A percentile compares a stretch with the other conserved stretches of the same genome.
Conservation (phyloP, 2,329 filamentous ascomycete species). For the Colletotrichum lentis region DNA sequence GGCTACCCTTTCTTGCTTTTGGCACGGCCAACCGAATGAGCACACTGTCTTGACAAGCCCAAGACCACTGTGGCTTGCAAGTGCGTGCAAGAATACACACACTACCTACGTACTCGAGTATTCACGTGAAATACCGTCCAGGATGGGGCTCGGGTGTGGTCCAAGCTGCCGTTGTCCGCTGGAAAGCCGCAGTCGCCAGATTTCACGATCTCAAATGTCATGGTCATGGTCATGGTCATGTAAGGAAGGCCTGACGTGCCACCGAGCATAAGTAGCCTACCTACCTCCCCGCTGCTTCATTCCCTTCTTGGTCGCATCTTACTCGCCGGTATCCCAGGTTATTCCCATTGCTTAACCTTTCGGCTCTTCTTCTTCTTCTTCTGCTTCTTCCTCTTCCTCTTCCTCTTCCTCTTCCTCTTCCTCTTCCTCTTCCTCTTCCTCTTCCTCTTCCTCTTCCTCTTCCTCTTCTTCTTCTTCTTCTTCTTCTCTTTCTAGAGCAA, state of each 20-base stretch:
- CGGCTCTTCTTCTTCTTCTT: not conserved
- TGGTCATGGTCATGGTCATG: too few species aligned
- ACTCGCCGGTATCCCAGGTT: not conserved
- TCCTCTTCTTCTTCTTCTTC: too few species aligned
- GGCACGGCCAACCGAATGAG: not conserved
- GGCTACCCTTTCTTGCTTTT: not conserved
- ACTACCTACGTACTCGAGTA: too few species aligned
- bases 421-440: too few species aligned
- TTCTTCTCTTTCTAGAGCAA: not conserved
- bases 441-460: too few species aligned
- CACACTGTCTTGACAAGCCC: not conserved
- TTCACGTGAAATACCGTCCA: not conserved
- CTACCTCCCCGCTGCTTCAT: not conserved
- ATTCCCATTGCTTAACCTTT: not conserved
- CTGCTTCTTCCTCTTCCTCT: too few species aligned
- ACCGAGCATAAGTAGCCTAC: conserved; percentile 16
- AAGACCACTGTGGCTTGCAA: conserved; percentile 27
- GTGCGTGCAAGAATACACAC: not conserved
- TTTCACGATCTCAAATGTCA: conserved; percentile 19
- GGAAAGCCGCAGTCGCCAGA: conserved; percentile 5
- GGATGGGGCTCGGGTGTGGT: conserved; percentile 6
- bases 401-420: too few species aligned
- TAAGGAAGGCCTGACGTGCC: too few species aligned
- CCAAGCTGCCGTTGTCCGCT: conserved; percentile 20
- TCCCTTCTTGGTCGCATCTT: not conserved